Percentiles rank a stretch among this genome's conserved stretches.
These are phyloP conservation scores for Dictyostelium citrinum DNA, from an alignment of 78 protist species.

Conservation along the genomic window DNA sequence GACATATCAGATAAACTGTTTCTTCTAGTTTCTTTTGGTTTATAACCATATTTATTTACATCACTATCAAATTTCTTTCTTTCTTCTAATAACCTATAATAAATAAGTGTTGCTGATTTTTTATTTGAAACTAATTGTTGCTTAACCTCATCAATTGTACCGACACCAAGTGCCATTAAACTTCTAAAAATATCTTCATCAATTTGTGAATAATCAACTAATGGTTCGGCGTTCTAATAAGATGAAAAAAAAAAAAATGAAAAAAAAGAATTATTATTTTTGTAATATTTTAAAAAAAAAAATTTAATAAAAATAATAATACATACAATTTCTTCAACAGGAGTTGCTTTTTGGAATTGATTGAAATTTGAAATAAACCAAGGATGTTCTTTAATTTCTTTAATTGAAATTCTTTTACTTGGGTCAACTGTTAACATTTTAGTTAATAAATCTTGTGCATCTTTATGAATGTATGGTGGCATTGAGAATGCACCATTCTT, in stretches of 20 bases:
- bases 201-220: slow-evolving; percentile 17
- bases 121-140: slow-evolving; percentile 22
- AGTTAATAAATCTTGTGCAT: slow-evolving; percentile 70
- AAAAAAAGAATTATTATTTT: neutral
- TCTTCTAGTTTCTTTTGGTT: slow-evolving; percentile 64
- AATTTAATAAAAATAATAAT: no score
- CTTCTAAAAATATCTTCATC: slow-evolving; percentile 72
- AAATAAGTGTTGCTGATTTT: slow-evolving; percentile 37
- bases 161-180: slow-evolving; percentile 67
- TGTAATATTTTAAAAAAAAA: no score
- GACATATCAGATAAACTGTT: slow-evolving; percentile 56
- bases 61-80: slow-evolving; percentile 74
- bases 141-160: slow-evolving; percentile 63
- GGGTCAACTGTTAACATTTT: slow-evolving; percentile 89
- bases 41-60: slow-evolving; percentile 57
- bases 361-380: slow-evolving; percentile 83
- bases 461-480: slow-evolving; percentile 82
- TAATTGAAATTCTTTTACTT: slow-evolving; percentile 81
- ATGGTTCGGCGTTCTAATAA: slow-evolving; percentile 11
- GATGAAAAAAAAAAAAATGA: neutral
- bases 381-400: slow-evolving; percentile 79
- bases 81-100: slow-evolving; percentile 73
- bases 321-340: slow-evolving; percentile 37
- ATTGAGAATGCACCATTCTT: slow-evolving; percentile 80
- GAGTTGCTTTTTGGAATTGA: slow-evolving; percentile 11